phyloP scores from a whole-genome alignment of 495 filamentous ascomycete species.

The Pyrenula massariospora region DNA sequence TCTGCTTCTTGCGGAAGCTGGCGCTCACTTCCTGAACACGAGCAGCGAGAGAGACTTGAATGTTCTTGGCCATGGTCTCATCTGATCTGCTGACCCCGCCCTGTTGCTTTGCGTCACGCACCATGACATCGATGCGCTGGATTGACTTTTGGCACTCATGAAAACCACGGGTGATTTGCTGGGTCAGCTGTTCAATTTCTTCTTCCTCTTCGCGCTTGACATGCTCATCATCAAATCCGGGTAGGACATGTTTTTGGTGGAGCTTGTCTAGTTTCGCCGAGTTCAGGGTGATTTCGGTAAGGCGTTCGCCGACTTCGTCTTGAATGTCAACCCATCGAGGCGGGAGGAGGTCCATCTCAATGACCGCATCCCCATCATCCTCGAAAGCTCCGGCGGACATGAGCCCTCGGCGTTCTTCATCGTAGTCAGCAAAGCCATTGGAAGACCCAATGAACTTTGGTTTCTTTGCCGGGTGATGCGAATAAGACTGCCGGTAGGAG shows the following conservation, averaged over 20 bases:
- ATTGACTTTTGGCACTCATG: conserved; percentile 84
- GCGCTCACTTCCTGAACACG: conserved; percentile 90
- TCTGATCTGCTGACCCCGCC: conserved; percentile 65
- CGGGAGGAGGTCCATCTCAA: conserved; percentile 95
- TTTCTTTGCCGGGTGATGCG: conserved; percentile 85
- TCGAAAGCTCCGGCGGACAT: conserved; percentile 69
- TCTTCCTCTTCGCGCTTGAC: conserved; percentile 70
- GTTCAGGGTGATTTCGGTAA: conserved; percentile 73
- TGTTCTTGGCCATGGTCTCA: conserved; percentile 89
- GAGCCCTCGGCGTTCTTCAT: conserved; percentile 77
- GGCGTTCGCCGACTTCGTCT: conserved; percentile 77
- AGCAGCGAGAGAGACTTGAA: conserved; percentile 78
- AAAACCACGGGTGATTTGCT: conserved; percentile 78
- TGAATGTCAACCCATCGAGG: conserved; percentile 93
- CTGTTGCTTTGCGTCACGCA: conserved; percentile 56
- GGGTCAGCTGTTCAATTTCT: conserved; percentile 82
- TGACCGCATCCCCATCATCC: conserved; percentile 85
- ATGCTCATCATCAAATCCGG: conserved; percentile 92
- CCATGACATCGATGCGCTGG: conserved; percentile 74
- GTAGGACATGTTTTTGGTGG: conserved; percentile 93
- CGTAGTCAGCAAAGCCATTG: conserved; percentile 63
- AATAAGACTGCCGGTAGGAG: conserved; percentile 96
- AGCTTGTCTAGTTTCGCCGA: conserved; percentile 76
- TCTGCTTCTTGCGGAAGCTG: conserved; percentile 89
- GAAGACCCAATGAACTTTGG: conserved; percentile 50